These are phyloP conservation scores for Scheffersomyces quercinus DNA, from an alignment of 1,139 yeast genomes.

Conservation along the genomic window DNA sequence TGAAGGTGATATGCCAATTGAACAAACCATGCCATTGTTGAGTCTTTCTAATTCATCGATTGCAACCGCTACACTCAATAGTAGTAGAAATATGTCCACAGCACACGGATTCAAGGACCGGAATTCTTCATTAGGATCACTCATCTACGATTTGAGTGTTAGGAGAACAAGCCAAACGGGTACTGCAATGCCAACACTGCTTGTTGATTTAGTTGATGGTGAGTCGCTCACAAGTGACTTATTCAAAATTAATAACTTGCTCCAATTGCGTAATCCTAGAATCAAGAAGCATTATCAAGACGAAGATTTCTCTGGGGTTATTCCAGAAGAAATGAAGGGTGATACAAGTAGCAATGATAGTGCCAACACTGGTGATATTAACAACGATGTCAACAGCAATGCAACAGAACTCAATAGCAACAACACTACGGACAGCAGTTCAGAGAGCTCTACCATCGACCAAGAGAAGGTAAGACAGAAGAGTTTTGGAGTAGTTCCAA, in stretches of 20 bases:
- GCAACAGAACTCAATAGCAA: too few relatives aligned
- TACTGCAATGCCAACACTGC: slow-evolving; percentile 14
- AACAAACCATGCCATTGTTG: slow-evolving; percentile 42
- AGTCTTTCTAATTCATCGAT: slow-evolving; percentile 32
- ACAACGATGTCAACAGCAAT: background rate
- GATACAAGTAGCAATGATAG: too few relatives aligned
- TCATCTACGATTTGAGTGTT: slow-evolving; percentile 24
- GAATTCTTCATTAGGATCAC: slow-evolving; percentile 13
- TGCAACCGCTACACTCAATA: slow-evolving; percentile 2
- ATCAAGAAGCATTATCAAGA: slow-evolving; percentile 36
- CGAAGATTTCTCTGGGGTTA: background rate
- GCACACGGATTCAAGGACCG: background rate
- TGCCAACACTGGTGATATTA: background rate
- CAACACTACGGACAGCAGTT: too few relatives aligned
- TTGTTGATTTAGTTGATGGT: slow-evolving; percentile 12
- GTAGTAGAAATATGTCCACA: background rate
- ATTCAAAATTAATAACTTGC: slow-evolving; percentile 22
- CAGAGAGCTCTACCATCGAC: too few relatives aligned
- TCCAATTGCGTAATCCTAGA: slow-evolving; percentile 36
- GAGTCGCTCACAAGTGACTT: slow-evolving; percentile 24
- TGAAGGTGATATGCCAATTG: slow-evolving; percentile 25
- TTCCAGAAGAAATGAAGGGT: too few relatives aligned
- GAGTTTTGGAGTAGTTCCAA: slow-evolving; percentile 24
- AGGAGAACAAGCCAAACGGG: slow-evolving; percentile 20
- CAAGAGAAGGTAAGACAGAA: slow-evolving; percentile 18